A percentile compares a stretch with the other conserved stretches of the same genome.
Conservation (phyloP, 768 basidiomycete species). For the Amanita jacksonii region DNA sequence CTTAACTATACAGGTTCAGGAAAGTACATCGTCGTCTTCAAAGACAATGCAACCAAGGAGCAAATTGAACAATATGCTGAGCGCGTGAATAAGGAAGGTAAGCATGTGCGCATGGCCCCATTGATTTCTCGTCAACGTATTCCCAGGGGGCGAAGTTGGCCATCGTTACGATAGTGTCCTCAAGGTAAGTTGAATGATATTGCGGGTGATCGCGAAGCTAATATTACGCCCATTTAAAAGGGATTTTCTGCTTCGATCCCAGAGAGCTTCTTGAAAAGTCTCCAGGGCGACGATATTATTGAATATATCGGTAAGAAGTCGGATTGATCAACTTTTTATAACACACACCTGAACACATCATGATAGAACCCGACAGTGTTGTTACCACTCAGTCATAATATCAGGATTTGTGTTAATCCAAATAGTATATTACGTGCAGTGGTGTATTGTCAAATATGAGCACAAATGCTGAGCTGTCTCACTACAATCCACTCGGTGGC, state of each 20-base stretch:
- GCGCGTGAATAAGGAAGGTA: neutral
- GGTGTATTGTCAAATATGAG: too few relatives aligned
- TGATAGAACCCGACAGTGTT: neutral
- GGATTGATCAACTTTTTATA: neutral
- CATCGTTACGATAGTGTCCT: neutral
- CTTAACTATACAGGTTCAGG: too few relatives aligned
- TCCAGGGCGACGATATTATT: constrained; percentile 1
- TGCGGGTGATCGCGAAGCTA: too few relatives aligned
- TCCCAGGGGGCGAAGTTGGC: neutral
- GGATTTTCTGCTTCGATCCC: neutral
- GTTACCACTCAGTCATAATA: constrained; percentile 1
- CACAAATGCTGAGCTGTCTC: neutral
- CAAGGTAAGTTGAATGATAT: too few relatives aligned
- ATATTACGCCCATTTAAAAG: too few relatives aligned
- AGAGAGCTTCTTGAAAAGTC: neutral
- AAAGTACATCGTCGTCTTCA: neutral
- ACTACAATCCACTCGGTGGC: too few relatives aligned
- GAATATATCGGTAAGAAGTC: neutral
- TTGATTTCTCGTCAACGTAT: too few relatives aligned
- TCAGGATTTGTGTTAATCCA: too few relatives aligned
- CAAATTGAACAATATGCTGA: neutral
- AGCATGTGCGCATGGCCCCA: too few relatives aligned
- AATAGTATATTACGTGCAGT: too few relatives aligned
- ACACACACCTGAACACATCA: neutral
- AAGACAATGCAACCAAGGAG: neutral